Base-by-base conservation (phyloP, 495 filamentous ascomycete species). In the Paragyromitra xinjiangensis region DNA sequence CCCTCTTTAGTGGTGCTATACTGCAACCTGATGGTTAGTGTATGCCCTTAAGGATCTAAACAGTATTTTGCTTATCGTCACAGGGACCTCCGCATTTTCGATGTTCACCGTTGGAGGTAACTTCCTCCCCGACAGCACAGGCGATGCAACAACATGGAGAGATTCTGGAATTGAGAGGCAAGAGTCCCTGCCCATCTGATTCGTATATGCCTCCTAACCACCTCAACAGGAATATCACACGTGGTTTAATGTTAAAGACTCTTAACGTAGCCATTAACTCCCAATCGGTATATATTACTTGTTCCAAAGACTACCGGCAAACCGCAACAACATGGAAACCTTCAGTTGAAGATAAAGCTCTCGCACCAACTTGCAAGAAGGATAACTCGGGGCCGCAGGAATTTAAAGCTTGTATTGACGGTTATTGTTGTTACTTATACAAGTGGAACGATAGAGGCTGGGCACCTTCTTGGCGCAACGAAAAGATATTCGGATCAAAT, bases 391-490 rank as follows among this genome's bases (percentile, higher is more conserved):
- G 79, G 4, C 78, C 79, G 12, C 66, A 72, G 45, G 77, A 80
- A 45, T 73, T 74, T 55, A 81, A 81, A 63, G 79, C 79, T 16
- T 81, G 79, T 53, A 11, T 81, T 42, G 68, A 73, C 12, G 78
- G 66, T 19, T 69, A 59, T 44, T 71, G 69, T 26, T 81, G 79
- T 26, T 81, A 81, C 50, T 26, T 80, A 45, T 81, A 81, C 64
- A 80, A 80, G 39, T 81, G 78, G 78, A 68, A 64, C 53, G 72
- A 61, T 55, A 56, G 64, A 51, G 78, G 78, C 29, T 74, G 55
- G 78, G 59, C 63, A 3, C 67, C 71, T 37, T 63, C 61, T 8
- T 79, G 77, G 71, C 79, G 75, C 66, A 76, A 81, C 37, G 79
- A 77, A 34, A 75, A 53, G 58, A 53, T 72, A 45, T 69, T 74